Evolutionary conservation across 1,284 basidiomycete genomes (phyloP).

Genomic region (Pisolithus thermaeus): DNA sequence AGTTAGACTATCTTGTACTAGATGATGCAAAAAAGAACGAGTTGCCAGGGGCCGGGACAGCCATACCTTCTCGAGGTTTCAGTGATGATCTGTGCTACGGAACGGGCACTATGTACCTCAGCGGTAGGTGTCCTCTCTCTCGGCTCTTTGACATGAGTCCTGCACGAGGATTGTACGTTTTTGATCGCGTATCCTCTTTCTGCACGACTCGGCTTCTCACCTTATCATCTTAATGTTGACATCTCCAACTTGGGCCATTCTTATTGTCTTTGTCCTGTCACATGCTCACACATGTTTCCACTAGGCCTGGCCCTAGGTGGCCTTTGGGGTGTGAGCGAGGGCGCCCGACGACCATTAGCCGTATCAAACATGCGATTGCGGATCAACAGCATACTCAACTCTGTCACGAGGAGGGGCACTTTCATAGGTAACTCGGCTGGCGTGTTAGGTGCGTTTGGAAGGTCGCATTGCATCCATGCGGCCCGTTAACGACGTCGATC

Average conservation of each 20-base stretch:
- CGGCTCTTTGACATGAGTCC: constrained; percentile 39
- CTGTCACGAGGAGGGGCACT: constrained; percentile 92
- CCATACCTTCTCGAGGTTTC: constrained; percentile 93
- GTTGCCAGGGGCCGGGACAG: constrained; percentile 79
- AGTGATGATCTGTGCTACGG: constrained; percentile 99
- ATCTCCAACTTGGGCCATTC: constrained; percentile 15
- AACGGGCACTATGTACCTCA: constrained; percentile 97
- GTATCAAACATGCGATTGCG: constrained; percentile 81
- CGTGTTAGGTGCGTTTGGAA: constrained; percentile 74
- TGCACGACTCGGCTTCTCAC: constrained; percentile 42
- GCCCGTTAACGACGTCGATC: constrained; percentile 20
- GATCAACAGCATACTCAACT: constrained; percentile 96
- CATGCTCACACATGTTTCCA: constrained; percentile 57
- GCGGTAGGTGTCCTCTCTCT: constrained; percentile 76
- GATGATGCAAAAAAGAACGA: constrained; percentile 92
- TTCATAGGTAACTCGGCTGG: constrained; percentile 99
- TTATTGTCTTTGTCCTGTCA: constrained; percentile 62
- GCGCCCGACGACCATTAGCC: constrained; percentile 79
- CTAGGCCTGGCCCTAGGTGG: constrained; percentile 92
- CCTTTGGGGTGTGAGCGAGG: constrained; percentile 94
- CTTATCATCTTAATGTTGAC: constrained; percentile 52
- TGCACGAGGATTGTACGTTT: constrained; percentile 47
- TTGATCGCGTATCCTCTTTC: constrained; percentile 36
- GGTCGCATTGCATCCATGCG: constrained; percentile 29
- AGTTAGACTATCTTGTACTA: constrained; percentile 87